These are phyloP conservation scores for Zychaea mexicana DNA, from an alignment of 371 early-diverging fungal species.

Conservation along the genomic window DNA sequence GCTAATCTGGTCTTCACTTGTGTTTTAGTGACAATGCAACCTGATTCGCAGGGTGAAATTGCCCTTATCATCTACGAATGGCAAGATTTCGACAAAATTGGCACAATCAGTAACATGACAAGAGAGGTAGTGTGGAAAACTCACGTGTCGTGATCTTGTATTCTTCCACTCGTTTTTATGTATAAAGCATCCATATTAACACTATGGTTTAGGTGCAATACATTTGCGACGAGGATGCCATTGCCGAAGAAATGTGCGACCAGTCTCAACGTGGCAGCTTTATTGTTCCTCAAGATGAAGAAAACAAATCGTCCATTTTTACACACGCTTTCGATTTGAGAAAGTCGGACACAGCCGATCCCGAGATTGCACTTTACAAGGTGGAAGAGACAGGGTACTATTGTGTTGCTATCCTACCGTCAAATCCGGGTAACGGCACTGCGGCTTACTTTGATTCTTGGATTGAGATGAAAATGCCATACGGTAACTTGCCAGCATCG, in stretches of 20 bases:
- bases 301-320: conserved; percentile 39
- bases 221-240: conserved; percentile 50
- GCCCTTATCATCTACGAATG: conserved; percentile 61
- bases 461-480: conserved; percentile 75
- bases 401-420: conserved; percentile 58
- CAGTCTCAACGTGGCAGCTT: conserved; percentile 45
- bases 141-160: not conserved
- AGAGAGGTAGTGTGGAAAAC: conserved; percentile 28
- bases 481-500: conserved; percentile 83
- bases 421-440: conserved; percentile 17
- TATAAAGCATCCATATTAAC: no score
- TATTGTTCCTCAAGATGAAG: conserved; percentile 34
- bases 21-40: conserved; percentile 25
- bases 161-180: no score
- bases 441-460: conserved; percentile 51
- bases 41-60: conserved; percentile 42
- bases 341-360: conserved; percentile 14
- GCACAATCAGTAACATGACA: conserved; percentile 30
- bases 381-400: conserved; percentile 74
- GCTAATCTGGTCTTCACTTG: not conserved
- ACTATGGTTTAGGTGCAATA: conserved; percentile 41
- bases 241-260: conserved; percentile 48
- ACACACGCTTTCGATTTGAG: conserved; percentile 34
- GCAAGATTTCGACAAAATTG: conserved; percentile 54
- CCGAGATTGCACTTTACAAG: conserved; percentile 48